Conservation (phyloP, 2,329 filamentous ascomycete genomes). For the Elsinoe fawcettii region DNA sequence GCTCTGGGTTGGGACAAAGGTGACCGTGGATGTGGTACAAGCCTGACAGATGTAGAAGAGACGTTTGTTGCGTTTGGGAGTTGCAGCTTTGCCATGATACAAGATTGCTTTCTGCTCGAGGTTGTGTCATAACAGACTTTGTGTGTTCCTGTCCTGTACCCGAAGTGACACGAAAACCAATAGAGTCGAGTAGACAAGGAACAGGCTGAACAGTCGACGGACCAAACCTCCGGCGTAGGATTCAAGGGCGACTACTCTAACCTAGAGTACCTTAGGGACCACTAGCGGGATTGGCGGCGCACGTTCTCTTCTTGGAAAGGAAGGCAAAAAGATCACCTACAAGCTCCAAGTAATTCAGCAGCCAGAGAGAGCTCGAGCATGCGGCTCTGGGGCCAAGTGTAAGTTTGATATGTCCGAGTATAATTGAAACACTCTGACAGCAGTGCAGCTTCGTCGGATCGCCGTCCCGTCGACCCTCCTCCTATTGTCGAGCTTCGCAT, state of each 20-base stretch:
- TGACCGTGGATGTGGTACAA: constrained; percentile 7
- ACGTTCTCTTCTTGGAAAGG: constrained; percentile 36
- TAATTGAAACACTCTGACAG: constrained; percentile 17
- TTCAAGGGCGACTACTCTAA: background rate
- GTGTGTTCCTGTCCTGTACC: constrained; percentile 8
- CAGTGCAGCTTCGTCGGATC: constrained; percentile 65
- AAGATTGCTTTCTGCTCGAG: background rate
- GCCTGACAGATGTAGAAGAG: constrained; percentile 2
- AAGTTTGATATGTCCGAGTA: constrained; percentile 30
- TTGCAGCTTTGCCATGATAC: background rate
- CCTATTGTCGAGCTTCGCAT: constrained; percentile 89
- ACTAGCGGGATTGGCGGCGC: constrained; percentile 8
- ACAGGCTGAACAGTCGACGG: constrained; percentile 12
- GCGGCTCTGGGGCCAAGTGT: constrained; percentile 94
- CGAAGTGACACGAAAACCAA: constrained; percentile 13
- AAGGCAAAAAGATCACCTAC: constrained; percentile 73
- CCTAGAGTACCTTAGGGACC: background rate
- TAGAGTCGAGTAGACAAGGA: constrained; percentile 14
- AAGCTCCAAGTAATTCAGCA: constrained; percentile 82
- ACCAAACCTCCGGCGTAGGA: constrained; percentile 7
- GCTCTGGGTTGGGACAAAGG: background rate
- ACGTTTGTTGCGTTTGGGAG: background rate
- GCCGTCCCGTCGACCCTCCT: constrained; percentile 86
- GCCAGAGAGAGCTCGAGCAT: constrained; percentile 87
- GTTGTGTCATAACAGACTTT: background rate